phyloP scores from a whole-genome alignment of 2,329 filamentous ascomycete genomes.

The Pseudogymnoascus verrucosus region DNA sequence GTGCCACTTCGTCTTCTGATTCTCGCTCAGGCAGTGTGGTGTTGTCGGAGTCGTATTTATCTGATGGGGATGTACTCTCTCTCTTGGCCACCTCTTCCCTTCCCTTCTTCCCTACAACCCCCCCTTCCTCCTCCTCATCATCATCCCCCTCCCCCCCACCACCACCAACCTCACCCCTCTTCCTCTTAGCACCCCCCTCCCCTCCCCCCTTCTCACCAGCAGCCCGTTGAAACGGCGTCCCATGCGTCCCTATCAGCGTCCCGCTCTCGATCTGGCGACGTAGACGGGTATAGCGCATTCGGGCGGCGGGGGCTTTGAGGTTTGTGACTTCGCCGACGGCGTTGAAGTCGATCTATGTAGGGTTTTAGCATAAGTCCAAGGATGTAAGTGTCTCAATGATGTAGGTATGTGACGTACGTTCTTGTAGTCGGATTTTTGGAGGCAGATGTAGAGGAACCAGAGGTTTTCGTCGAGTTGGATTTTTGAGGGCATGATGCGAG shows the following conservation, averaged over 20 bases:
- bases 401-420: slow-evolving; percentile 23
- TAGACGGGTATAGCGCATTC: slow-evolving; percentile 33
- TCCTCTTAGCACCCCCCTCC: too few species aligned
- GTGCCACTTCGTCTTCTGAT: too few species aligned
- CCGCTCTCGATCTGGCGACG: slow-evolving; percentile 26
- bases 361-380: too few species aligned
- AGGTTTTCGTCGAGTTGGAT: slow-evolving; percentile 32
- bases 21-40: too few species aligned
- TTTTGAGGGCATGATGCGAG: slow-evolving; percentile 34
- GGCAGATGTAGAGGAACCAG: slow-evolving; percentile 35
- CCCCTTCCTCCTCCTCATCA: too few species aligned
- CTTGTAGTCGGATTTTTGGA: slow-evolving; percentile 32
- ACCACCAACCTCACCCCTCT: too few species aligned
- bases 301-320: slow-evolving; percentile 31
- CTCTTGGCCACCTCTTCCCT: too few species aligned
- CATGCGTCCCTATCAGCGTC: slow-evolving; percentile 15
- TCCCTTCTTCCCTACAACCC: too few species aligned
- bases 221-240: slow-evolving; percentile 10
- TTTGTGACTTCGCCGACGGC: slow-evolving; percentile 28
- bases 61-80: too few species aligned
- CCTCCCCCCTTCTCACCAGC: not conserved
- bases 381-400: too few species aligned
- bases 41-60: too few species aligned
- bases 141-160: too few species aligned
- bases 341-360: slow-evolving; percentile 36